Evolutionary conservation across 2,329 filamentous ascomycete species (phyloP), one percentile per base, ranked within the genome.

Genomic region (Penicillium sp.): DNA sequence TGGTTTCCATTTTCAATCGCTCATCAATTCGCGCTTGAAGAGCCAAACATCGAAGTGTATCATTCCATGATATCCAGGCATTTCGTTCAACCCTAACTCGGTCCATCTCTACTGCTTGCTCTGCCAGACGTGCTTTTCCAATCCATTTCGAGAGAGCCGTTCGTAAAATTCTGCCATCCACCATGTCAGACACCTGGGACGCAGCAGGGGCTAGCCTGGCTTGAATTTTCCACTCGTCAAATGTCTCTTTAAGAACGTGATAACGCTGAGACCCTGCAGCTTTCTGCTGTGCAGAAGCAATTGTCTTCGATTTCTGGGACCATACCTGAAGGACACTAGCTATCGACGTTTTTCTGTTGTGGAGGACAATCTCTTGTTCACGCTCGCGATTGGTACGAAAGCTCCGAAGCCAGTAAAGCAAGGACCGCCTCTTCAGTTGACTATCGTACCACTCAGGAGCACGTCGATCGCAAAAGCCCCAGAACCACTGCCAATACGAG

Each of bases 41-140:
- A 17, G 82, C 81, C 66, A 83, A 79, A 63, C 80, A 83, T 19
- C 87, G 85, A 17, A 88, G 78, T 17, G 78, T 78, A 68, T 89
- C 85, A 65, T 89, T 89, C 88, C 88, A 90, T 12, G 79, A 77
- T 1, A 82, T 87, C 79, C 85, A 87, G 3, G 84, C 80, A 70
- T 86, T 86, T 54, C 82, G 82, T 54, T 88, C 69, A 30, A 88
- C 72, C 50, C 86, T 83, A 65, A 79, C 72, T 12, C 78, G 81
- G 69, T 88, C 81, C 35, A 85, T 75, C 54, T 80, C 74, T 24
- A 77, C 75, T 19, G 87, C 86, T 66, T 82, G 77, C 51, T 75
- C 76, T 37, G 81, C 76, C 66, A 82, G 77, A 42, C 75, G 72
- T 53, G 78, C 65, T 53, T 79, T 81, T 26, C 78, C 73, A 15